phyloP scores from a whole-genome alignment of 1,139 yeast species.

The Lodderomyces pseudojiufengensis region DNA sequence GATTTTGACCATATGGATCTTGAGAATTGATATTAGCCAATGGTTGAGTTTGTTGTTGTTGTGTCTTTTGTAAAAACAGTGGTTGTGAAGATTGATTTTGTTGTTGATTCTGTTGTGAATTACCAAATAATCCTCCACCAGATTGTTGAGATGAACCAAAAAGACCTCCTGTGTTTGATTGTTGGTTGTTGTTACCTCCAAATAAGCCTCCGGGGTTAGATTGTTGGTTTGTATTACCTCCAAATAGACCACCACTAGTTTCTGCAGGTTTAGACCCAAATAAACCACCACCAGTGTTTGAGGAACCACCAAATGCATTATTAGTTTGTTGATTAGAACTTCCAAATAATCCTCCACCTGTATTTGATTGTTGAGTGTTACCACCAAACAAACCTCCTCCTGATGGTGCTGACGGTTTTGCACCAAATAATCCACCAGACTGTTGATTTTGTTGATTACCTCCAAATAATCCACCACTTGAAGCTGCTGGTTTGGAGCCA shows the following conservation, averaged over 20 bases:
- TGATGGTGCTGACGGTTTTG: conserved; percentile 12
- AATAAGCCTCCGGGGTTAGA: conserved; percentile 18
- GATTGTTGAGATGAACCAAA: conserved; percentile 22
- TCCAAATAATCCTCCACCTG: conserved; percentile 23
- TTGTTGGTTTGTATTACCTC: conserved; percentile 13
- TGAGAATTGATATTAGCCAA: conserved; percentile 48
- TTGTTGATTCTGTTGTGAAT: conserved; percentile 11
- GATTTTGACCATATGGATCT: conserved; percentile 74
- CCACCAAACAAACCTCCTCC: conserved; percentile 19
- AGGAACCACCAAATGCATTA: conserved; percentile 3
- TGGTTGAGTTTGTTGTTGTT: conserved; percentile 27
- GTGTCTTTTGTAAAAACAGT: conserved; percentile 13
- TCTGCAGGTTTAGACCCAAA: conserved; percentile 26
- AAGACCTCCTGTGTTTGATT: conserved; percentile 20
- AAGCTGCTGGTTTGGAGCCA: conserved; percentile 12
- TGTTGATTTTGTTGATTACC: conserved; percentile 6
- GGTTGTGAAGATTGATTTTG: conserved; percentile 15
- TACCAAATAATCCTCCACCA: conserved; percentile 37
- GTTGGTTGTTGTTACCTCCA: conserved; percentile 14
- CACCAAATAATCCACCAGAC: conserved; percentile 27
- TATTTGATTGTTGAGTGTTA: conserved; percentile 4
- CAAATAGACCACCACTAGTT: conserved; percentile 26
- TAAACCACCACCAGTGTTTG: conserved; percentile 23
- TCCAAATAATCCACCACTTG: conserved; percentile 23
- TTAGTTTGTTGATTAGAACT: conserved; percentile 10